phyloP scores from a whole-genome alignment of 495 filamentous ascomycete species.

The Neurospora sp. region DNA sequence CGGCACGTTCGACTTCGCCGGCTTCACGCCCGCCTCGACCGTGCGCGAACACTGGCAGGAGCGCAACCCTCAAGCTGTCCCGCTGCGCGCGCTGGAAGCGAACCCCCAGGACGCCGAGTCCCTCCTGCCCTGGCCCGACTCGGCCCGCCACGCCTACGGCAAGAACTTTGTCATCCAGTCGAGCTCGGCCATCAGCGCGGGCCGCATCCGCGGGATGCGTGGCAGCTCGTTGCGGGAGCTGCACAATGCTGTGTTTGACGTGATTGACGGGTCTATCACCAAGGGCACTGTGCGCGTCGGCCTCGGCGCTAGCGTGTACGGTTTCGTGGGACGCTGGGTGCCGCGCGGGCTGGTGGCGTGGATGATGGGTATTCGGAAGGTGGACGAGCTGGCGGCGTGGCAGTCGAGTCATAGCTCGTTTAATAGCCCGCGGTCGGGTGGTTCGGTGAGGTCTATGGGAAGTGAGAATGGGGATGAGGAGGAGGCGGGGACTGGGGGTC shows the following conservation, averaged over 20 bases:
- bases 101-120: conserved; percentile 45
- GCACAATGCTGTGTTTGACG: conserved; percentile 81
- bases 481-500: not conserved
- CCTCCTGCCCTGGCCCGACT: conserved; percentile 49
- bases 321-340: conserved; percentile 76
- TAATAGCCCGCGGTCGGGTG: conserved; percentile 17
- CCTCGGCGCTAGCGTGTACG: conserved; percentile 70
- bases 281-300: conserved; percentile 61
- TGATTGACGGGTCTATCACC: conserved; percentile 44
- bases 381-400: conserved; percentile 38
- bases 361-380: conserved; percentile 73
- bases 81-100: conserved; percentile 1
- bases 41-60: conserved; percentile 30
- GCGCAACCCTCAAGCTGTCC: conserved; percentile 8
- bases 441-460: not conserved
- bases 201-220: conserved; percentile 36
- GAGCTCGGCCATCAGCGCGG: conserved; percentile 31
- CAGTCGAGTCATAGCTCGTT: conserved; percentile 15
- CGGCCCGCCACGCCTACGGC: conserved; percentile 42
- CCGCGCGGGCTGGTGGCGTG: conserved; percentile 68
- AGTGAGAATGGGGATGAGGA: conserved; percentile 19
- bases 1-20: conserved; percentile 65
- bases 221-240: conserved; percentile 66
- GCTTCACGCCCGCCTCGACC: conserved; percentile 33
- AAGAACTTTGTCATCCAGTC: conserved; percentile 46